A percentile compares a stretch with the other conserved stretches of the same genome.
phyloP scores from a whole-genome alignment of 1,284 basidiomycete genomes.

The Trametes hirsuta region DNA sequence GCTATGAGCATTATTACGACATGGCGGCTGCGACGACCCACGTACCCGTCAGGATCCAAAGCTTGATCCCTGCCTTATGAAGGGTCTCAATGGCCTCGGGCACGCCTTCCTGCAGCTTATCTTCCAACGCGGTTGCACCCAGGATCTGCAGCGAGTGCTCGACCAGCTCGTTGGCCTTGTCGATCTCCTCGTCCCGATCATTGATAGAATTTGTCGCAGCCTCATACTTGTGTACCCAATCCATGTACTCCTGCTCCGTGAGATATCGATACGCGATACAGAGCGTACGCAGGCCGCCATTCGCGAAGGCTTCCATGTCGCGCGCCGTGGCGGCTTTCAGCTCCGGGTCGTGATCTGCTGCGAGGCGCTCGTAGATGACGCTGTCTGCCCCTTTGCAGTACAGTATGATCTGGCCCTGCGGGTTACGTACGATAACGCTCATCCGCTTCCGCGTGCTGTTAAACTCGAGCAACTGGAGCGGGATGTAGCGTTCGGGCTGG shows the following conservation, averaged over 20 bases:
- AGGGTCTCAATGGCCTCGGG: slow-evolving; percentile 94
- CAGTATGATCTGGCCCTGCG: slow-evolving; percentile 80
- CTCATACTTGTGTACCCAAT: slow-evolving; percentile 86
- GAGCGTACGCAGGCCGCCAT: slow-evolving; percentile 89
- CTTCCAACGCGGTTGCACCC: slow-evolving; percentile 95
- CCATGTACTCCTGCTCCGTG: slow-evolving; percentile 81
- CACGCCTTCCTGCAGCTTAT: slow-evolving; percentile 96
- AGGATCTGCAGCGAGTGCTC: slow-evolving; percentile 85
- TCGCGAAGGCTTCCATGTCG: slow-evolving; percentile 95
- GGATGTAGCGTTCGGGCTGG: slow-evolving; percentile 79
- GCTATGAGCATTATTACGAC: slow-evolving; percentile 9
- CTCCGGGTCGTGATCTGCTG: slow-evolving; percentile 70
- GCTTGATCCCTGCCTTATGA: slow-evolving; percentile 93
- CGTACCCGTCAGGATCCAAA: slow-evolving; percentile 91
- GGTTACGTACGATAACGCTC: slow-evolving; percentile 86
- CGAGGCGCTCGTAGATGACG: slow-evolving; percentile 89
- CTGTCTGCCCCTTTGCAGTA: slow-evolving; percentile 98
- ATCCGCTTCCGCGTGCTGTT: slow-evolving; percentile 93
- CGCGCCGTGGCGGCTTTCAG: slow-evolving; percentile 80
- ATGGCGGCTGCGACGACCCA: slow-evolving; percentile 1
- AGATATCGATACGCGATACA: slow-evolving; percentile 88
- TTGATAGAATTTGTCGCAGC: slow-evolving; percentile 75
- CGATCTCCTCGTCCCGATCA: slow-evolving; percentile 89
- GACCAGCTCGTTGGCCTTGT: slow-evolving; percentile 83
- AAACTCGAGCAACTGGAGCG: slow-evolving; percentile 89